Base-by-base conservation (phyloP, 108 stramenopile genomes). In the Cyclostephanos invisitatus region DNA sequence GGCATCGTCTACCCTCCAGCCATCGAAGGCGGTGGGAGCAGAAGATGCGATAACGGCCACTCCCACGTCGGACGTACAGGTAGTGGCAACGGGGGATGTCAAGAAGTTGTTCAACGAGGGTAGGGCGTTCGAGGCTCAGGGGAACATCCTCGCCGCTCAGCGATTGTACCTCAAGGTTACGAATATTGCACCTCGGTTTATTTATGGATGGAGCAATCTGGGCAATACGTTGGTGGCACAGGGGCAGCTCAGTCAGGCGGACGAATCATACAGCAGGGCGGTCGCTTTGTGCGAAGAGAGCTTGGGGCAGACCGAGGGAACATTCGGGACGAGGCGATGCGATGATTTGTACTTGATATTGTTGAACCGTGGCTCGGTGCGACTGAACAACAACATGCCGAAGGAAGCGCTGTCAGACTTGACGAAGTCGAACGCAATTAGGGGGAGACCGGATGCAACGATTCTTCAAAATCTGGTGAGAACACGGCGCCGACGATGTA, bases 121-220 rank as follows among this genome's bases (percentile, higher is more conserved):
- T 0, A 69, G 92, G 60, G 90, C 87, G 25, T 62, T 88, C 17
- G 92, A 93, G 73, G 81, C 77, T 38, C 92, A 93, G 56, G 85
- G 85, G 35, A 86, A 86, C 69, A 87, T 93, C 65, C 82, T 84
- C 15, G 90, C 92, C 0, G 92, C 92, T 37, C 89, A 91, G 63
- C 74, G 92, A 25, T 61, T 93, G 25, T 93, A 90, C 74, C 29
- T 56, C 32, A 91, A 91, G 64, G 86, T 93, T 28, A 90, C 89
- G 21, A 85, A 91, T 56, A 85, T 91, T n/a, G 80, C 85, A 10
- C 89, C 89, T 3, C 55, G 78, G 37, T 93, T 90, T 68, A 80
- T 93, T 66, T 93, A 93, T 62, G 92, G 90, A 12, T 93, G 90
- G 90, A 80, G 80, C 58, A 86, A 86, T 51, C 73, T 93, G 50